phyloP scores from a whole-genome alignment of 129 eudicot genomes.

The Chrysanthemum lavandulifolium region DNA sequence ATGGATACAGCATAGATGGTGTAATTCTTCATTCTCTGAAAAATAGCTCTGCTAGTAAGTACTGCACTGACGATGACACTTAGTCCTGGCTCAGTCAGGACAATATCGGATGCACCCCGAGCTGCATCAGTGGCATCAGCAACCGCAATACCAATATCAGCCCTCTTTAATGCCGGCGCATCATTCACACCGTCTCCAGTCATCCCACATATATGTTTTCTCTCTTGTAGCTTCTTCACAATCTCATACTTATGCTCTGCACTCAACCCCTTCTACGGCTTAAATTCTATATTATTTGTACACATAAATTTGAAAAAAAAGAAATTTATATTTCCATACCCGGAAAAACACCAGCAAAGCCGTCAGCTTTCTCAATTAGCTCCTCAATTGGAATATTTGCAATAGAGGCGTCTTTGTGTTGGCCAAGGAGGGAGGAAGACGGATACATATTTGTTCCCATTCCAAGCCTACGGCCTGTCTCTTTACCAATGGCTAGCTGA shows the following conservation, averaged over 20 bases:
- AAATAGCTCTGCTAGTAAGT: slow-evolving; percentile 77
- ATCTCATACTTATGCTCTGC: slow-evolving; percentile 93
- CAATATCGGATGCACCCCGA: slow-evolving; percentile 79
- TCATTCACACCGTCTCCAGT: slow-evolving; percentile 96
- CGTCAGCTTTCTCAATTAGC: slow-evolving; percentile 86
- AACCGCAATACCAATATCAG: slow-evolving; percentile 87
- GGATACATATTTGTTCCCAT: slow-evolving; percentile 97
- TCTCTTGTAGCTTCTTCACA: slow-evolving; percentile 81
- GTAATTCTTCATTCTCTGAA: slow-evolving; percentile 92
- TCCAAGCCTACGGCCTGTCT: slow-evolving; percentile 88
- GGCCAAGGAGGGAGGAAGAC: slow-evolving; percentile 88
- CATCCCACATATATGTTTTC: slow-evolving; percentile 86
- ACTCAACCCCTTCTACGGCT: slow-evolving; percentile 17
- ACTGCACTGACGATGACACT: slow-evolving; percentile 83
- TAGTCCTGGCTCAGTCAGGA: slow-evolving; percentile 81
- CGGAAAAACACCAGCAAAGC: slow-evolving; percentile 93
- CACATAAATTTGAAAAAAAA: not conserved
- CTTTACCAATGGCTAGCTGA: slow-evolving; percentile 87
- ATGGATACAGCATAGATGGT: slow-evolving; percentile 91
- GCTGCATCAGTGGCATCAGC: slow-evolving; percentile 97
- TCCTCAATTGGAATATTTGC: slow-evolving; percentile 80
- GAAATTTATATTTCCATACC: slow-evolving; percentile 34
- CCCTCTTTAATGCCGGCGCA: slow-evolving; percentile 84
- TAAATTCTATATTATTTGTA: not conserved
- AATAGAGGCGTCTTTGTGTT: slow-evolving; percentile 56